Conservation (phyloP, 495 filamentous ascomycete genomes). For the Rostrohypoxylon terebratum region DNA sequence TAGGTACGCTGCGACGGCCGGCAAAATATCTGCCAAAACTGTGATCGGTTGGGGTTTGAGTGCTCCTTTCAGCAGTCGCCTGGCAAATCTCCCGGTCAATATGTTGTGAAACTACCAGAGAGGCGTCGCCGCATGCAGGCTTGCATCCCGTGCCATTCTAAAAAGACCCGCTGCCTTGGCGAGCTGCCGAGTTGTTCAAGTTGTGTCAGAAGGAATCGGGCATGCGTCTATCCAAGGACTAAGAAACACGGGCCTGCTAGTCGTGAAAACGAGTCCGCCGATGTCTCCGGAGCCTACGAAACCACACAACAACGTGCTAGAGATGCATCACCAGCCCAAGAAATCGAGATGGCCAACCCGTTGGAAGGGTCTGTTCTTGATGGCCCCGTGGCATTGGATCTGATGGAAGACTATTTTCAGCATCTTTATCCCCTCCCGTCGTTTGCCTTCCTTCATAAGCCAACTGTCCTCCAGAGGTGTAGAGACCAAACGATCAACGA, state of each 20-base stretch:
- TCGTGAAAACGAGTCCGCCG: not conserved
- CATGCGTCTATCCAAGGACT: slow-evolving; percentile 37
- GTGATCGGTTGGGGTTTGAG: slow-evolving; percentile 47
- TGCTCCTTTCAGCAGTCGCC: slow-evolving; percentile 46
- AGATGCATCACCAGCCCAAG: slow-evolving; percentile 16
- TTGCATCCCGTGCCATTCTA: slow-evolving; percentile 46
- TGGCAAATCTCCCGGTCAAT: slow-evolving; percentile 35
- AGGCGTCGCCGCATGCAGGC: slow-evolving; percentile 46
- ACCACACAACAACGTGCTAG: not conserved
- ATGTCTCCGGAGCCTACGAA: not conserved
- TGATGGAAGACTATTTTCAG: slow-evolving; percentile 47
- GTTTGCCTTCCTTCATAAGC: slow-evolving; percentile 48
- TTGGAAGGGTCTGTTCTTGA: slow-evolving; percentile 23
- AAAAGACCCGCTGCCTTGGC: slow-evolving; percentile 46
- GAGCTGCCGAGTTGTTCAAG: slow-evolving; percentile 46
- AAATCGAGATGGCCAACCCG: slow-evolving; percentile 16
- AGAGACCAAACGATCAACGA: slow-evolving; percentile 41
- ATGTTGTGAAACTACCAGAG: slow-evolving; percentile 43
- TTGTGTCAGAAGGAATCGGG: slow-evolving; percentile 37
- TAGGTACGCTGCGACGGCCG: slow-evolving; percentile 47
- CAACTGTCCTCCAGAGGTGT: slow-evolving; percentile 43
- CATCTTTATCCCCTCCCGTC: slow-evolving; percentile 48
- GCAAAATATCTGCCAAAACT: slow-evolving; percentile 43
- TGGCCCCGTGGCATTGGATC: slow-evolving; percentile 12
- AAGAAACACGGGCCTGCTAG: slow-evolving; percentile 12